Base-by-base conservation (phyloP, 176 grass and related monocot species). In the Eleusine indica region DNA sequence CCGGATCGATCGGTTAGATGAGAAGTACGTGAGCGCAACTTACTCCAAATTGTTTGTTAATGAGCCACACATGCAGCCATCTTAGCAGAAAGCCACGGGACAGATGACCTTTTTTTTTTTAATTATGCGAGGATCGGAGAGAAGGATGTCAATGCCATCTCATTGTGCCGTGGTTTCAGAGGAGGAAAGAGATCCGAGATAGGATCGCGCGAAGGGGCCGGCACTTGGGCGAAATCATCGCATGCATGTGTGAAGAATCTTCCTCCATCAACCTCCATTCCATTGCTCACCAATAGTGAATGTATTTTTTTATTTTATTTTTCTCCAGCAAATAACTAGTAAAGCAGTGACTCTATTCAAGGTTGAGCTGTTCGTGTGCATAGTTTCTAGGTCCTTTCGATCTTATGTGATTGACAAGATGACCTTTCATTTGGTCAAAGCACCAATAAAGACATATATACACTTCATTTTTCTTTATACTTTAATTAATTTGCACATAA, bases 181-280 rank as follows among this genome's bases (percentile, higher is more conserved):
- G 42, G 30, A 73, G 42, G 41, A 73, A 30, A 70, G 32, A 49
- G 69, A 82, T 86, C 71, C 64, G 61, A 78, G 40, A 82, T 91
- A 72, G 86, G 68, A 86, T 86, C 79, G 79, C 68, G 57, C 62
- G 16, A 46, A 74, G 47, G 46, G 60, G 60, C 77, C 60, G 77
- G 61, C 71, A 77, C 81, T 81, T 73, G 77, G 51, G 54, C 77
- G 68, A 82, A 77, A 92, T 86, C 75, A 86, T 92, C 70, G 74
- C 83, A 8, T 75, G 83, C 90, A 92, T 92, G 83, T 92, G 90
- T 86, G 83, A 86, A 80, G 86, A 92, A 92, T 92, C 90, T 89
- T 89, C 86, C 78, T 49, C 35, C 83, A 66, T 78, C 83, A 49
- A 46, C 81, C 74, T 58, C 43, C 81, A 44, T 47, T 62, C 68